These are phyloP conservation scores for Phaeosphaeria sp. DNA, from an alignment of 2,329 filamentous ascomycete genomes.

Conservation along the genomic window DNA sequence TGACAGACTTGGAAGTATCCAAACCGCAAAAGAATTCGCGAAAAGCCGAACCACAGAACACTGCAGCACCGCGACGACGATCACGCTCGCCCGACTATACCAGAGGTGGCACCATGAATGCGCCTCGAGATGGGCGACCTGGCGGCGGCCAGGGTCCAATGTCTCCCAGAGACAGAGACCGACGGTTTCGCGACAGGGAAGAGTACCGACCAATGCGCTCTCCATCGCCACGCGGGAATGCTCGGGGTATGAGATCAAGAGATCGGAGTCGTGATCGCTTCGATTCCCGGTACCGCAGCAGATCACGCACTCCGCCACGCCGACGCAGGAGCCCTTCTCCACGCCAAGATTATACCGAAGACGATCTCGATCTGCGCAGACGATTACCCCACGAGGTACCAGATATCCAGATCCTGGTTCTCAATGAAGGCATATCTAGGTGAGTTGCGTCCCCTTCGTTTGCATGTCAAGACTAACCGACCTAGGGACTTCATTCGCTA, in stretches of 20 bases:
- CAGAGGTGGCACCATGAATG: slow-evolving; percentile 50
- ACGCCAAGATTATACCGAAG: slow-evolving; percentile 57
- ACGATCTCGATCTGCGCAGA: slow-evolving; percentile 74
- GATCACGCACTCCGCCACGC: slow-evolving; percentile 71
- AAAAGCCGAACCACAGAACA: slow-evolving; percentile 53
- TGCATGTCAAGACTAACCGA: neutral
- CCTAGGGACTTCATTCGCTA: slow-evolving; percentile 77
- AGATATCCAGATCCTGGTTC: slow-evolving; percentile 85
- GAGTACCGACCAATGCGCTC: slow-evolving; percentile 62
- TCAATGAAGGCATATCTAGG: slow-evolving; percentile 68
- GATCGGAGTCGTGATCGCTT: slow-evolving; percentile 56
- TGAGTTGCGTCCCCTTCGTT: slow-evolving; percentile 15
- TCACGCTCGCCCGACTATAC: slow-evolving; percentile 69
- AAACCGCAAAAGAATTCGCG: slow-evolving; percentile 83
- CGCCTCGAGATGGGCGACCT: slow-evolving; percentile 57
- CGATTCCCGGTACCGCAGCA: slow-evolving; percentile 59
- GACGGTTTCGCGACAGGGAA: slow-evolving; percentile 63
- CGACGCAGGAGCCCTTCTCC: slow-evolving; percentile 75
- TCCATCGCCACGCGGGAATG: slow-evolving; percentile 52
- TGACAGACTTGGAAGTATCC: slow-evolving; percentile 83
- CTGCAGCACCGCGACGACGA: slow-evolving; percentile 54
- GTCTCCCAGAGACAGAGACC: slow-evolving; percentile 56
- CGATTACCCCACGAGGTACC: slow-evolving; percentile 78
- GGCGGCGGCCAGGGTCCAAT: slow-evolving; percentile 39
- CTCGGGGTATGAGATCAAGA: slow-evolving; percentile 45